Base-by-base conservation (phyloP, 345 rosid genomes). In the Rhodomyrtus tomentosa region DNA sequence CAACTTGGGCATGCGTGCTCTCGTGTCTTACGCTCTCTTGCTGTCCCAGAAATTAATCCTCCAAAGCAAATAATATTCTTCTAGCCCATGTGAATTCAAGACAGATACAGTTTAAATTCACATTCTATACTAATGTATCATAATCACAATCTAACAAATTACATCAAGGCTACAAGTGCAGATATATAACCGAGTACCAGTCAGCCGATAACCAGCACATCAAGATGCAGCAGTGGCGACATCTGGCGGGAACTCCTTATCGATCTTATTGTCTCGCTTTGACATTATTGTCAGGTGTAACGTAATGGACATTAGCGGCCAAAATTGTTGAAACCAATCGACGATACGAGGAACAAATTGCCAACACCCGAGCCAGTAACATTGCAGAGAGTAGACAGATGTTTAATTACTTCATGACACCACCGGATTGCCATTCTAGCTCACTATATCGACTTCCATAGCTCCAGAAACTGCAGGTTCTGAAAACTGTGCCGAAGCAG, bases 401-500 rank as follows among this genome's bases (percentile, higher is more conserved):
- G 45, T 68, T 32, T 36, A 36, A 68, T 68, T 36, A 68, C 76
- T 68, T 36, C 76, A 32, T 36, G 25, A 68, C 24, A 32, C 76
- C 76, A 81, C 56, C 5, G 25, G 36, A 50, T 50, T 22, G 58
- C 56, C 56, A 27, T 27, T 81, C 36, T 68, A 62, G 59, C 81
- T 90, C 86, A 89, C 82, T 88, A 91, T 85, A 72, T 90, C 92
- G 36, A 90, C 53, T 85, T 93, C 96, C 48, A 87, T 85, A 58
- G 89, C 86, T 81, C 86, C 92, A 8, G 89, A 82, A 74, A 88
- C 88, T 45, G 84, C 62, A 25, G 84, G 82, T 24, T 89, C 91
- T 11, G 85, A 58, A 42, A 83, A 89, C 85, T 89, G 76, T 7
- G 88, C 15, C 27, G 86, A 84, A 11, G 87, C 68, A 50, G 89